Base-by-base conservation (phyloP, 192 early-diverging fungal genomes). In the Podila epigama region DNA sequence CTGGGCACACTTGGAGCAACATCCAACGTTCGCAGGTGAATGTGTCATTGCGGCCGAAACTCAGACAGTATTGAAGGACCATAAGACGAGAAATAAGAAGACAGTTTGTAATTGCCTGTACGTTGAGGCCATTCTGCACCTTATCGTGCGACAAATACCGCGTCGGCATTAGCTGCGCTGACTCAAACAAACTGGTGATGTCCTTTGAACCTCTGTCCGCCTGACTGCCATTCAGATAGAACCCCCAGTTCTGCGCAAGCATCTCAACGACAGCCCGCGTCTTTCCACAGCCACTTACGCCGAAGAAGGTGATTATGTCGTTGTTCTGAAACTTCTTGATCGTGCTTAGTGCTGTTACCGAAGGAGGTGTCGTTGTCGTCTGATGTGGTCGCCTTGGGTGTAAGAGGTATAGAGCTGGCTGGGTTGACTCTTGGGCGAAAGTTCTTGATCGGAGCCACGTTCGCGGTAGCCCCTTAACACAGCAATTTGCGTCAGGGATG, bases 11-110 rank as follows among this genome's bases (percentile, higher is more conserved):
- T 67, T 75, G 64, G 64, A 75, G 58, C 27, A 75, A 62, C 64
- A 67, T 75, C 71, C 63, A 73, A 37, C 70, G 58, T 0, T 66
- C 70, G 56, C 63, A 61, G 36, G 71, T 75, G 62, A 75, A 75
- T 61, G 58, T 51, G 42, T 67, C 64, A 40, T n/a, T 28, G 63
- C 52, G 39, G 44, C 60, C 53, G 72, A 75, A 28, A 67, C 64
- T 63, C 58, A 58, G 52, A 39, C 72, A 75, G 60, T 66, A 32
- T 58, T 63, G 60, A 25, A 68, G 65, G 60, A 67, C 65, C 59
- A 63, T 37, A 51, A 75, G 65, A 40, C 72, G 60, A n/a, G 72
- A 63, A 58, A 67, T 57, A 31, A 75, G 54, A 52, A 68, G 54
- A 28, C 58, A 67, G 60, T 53, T 6, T n/a, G 65, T 75, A 6